Evolutionary conservation across 352 stramenopile species (phyloP).

Genomic region (Phytophthora litchii): DNA sequence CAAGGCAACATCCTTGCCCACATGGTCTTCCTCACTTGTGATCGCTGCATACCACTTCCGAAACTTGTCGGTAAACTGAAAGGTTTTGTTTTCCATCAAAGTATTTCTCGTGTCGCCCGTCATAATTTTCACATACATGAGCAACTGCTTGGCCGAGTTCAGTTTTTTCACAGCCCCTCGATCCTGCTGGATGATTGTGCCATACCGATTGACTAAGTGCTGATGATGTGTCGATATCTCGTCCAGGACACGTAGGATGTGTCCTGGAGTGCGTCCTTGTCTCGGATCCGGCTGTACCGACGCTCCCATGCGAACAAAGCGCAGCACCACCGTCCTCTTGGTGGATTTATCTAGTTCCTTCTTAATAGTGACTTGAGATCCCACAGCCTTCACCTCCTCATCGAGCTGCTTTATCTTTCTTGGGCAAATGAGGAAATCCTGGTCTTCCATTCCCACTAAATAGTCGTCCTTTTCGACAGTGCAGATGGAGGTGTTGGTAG

Average conservation of each 20-base stretch:
- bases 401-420: conserved; percentile 50
- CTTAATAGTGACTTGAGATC: conserved; percentile 18
- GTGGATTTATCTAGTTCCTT: conserved; percentile 26
- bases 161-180: conserved; percentile 50
- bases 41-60: conserved; percentile 52
- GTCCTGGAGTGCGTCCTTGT: conserved; percentile 44
- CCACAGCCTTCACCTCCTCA: conserved; percentile 39
- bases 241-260: conserved; percentile 55
- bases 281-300: conserved; percentile 42
- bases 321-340: conserved; percentile 45
- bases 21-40: conserved; percentile 7
- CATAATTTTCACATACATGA: conserved; percentile 63
- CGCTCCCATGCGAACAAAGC: conserved; percentile 64
- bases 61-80: conserved; percentile 61
- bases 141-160: conserved; percentile 64
- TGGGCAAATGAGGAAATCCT: conserved; percentile 60
- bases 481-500: conserved; percentile 58
- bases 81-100: conserved; percentile 49
- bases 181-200: conserved; percentile 43
- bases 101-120: conserved; percentile 33
- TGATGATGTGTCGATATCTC: conserved; percentile 42
- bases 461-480: conserved; percentile 94
- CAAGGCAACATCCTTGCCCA: conserved; percentile 20
- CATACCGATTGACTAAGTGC: conserved; percentile 45
- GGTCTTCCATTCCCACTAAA: conserved; percentile 76